Percentiles rank a stretch among this genome's conserved stretches.
Conservation (phyloP, 208 protist species). For the Vickermania spadyakhi region DNA sequence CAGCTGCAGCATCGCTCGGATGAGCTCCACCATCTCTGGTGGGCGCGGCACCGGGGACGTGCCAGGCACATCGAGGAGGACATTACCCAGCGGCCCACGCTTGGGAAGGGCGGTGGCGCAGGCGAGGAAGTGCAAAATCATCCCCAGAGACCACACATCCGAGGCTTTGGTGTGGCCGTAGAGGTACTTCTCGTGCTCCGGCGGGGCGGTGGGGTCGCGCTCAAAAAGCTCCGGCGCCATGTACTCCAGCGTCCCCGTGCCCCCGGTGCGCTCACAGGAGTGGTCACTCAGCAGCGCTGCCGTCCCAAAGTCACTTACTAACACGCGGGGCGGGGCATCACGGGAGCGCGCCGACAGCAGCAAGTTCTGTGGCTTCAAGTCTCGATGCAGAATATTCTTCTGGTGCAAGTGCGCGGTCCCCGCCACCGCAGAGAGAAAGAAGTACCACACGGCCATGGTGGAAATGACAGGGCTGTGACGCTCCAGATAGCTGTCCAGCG, state of each 20-base stretch:
- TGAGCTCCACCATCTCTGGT: slow-evolving; percentile 71
- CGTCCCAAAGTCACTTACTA: slow-evolving; percentile 86
- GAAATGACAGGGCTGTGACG: slow-evolving; percentile 54
- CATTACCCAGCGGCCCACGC: slow-evolving; percentile 27
- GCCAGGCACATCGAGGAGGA: slow-evolving; percentile 24
- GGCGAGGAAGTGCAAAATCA: slow-evolving; percentile 82
- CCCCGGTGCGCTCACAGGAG: slow-evolving; percentile 61
- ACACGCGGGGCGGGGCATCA: slow-evolving; percentile 41
- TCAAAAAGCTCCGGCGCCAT: slow-evolving; percentile 87
- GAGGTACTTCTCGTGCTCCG: slow-evolving; percentile 28
- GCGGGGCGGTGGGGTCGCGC: slow-evolving; percentile 10
- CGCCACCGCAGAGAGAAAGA: slow-evolving; percentile 75
- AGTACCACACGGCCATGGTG: slow-evolving; percentile 83
- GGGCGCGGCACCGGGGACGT: slow-evolving; percentile 34
- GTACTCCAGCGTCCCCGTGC: slow-evolving; percentile 85
- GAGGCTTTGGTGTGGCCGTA: slow-evolving; percentile 57
- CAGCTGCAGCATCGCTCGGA: slow-evolving; percentile 67
- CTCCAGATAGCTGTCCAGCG: slow-evolving; percentile 74
- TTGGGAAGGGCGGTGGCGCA: slow-evolving; percentile 47
- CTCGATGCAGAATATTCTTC: slow-evolving; percentile 82
- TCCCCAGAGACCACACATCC: slow-evolving; percentile 84
- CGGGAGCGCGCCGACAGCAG: slow-evolving; percentile 27
- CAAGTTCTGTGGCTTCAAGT: slow-evolving; percentile 86
- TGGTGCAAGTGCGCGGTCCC: slow-evolving; percentile 72
- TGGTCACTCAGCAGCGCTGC: slow-evolving; percentile 53